Percentiles rank a stretch among this genome's conserved stretches.
Conservation (phyloP, 805 yeast genomes). For the Kodamaea fukazawae region DNA sequence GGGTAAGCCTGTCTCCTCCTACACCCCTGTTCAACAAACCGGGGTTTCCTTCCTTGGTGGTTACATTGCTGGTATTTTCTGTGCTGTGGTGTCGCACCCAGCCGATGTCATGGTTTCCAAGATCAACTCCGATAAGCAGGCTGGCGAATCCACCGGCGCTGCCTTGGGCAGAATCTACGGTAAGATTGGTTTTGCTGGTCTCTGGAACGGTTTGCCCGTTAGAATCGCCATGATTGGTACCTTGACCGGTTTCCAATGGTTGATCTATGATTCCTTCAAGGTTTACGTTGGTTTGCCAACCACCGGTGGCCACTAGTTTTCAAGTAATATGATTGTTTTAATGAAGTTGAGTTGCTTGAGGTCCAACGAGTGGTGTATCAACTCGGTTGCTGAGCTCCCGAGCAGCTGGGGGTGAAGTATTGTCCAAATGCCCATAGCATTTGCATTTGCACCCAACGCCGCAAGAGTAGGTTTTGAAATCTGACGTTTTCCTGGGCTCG, state of each 20-base stretch:
- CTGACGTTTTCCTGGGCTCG: too few species aligned
- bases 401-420: too few species aligned
- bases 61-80: conserved; percentile 94
- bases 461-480: too few species aligned
- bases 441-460: too few species aligned
- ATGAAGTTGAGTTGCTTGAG: too few species aligned
- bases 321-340: too few species aligned
- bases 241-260: conserved; percentile 95
- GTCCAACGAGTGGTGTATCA: too few species aligned
- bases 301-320: conserved; percentile 59
- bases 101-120: conserved; percentile 99
- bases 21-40: conserved; percentile 75
- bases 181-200: conserved; percentile 82
- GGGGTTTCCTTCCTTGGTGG: conserved; percentile 96
- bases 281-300: conserved; percentile 94
- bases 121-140: conserved; percentile 69
- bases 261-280: conserved; percentile 93
- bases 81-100: conserved; percentile 95
- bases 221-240: conserved; percentile 98
- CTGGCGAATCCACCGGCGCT: conserved; percentile 61
- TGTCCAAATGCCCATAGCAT: too few species aligned
- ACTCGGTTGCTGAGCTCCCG: too few species aligned
- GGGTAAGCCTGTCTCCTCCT: conserved; percentile 70
- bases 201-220: conserved; percentile 93
- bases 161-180: conserved; percentile 74